A percentile compares a stretch with the other conserved stretches of the same genome.
phyloP scores from a whole-genome alignment of 1,284 basidiomycete genomes.

The Ustilago bromivora region DNA sequence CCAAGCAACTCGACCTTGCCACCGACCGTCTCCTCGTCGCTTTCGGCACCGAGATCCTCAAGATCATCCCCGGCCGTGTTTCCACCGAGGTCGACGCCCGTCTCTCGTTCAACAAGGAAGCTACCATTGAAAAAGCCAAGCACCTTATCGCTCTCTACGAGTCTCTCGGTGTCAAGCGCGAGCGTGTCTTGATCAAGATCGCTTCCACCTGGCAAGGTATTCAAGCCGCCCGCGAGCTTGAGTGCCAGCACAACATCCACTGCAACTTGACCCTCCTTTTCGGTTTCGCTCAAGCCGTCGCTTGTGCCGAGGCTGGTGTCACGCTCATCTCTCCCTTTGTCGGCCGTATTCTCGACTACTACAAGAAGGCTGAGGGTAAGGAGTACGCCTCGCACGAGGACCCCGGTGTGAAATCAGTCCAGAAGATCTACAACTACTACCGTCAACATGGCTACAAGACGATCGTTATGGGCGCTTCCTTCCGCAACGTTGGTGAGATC shows the following conservation, averaged over 20 bases:
- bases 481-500: constrained; percentile 90
- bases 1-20: constrained; percentile 74
- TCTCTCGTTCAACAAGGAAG: constrained; percentile 94
- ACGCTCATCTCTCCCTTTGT: constrained; percentile 99
- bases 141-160: constrained; percentile 95
- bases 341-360: constrained; percentile 76
- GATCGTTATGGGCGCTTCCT: constrained; percentile 99
- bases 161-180: constrained; percentile 87
- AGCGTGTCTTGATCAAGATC: constrained; percentile 95
- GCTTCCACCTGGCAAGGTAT: constrained; percentile 99
- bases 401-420: constrained; percentile 96
- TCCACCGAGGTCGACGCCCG: constrained; percentile 99
- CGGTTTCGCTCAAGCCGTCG: constrained; percentile 97
- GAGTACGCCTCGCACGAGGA: constrained; percentile 74
- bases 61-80: constrained; percentile 96
- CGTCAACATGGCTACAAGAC: constrained; percentile 98
- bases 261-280: constrained; percentile 99
- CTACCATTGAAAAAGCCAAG: constrained; percentile 83
- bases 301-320: constrained; percentile 96
- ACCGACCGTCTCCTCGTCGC: constrained; percentile 93
- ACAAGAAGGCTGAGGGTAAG: constrained; percentile 67
- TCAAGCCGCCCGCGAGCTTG: constrained; percentile 95
- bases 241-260: constrained; percentile 87
- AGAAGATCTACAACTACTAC: constrained; percentile 96
- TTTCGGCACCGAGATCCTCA: constrained; percentile 95